Evolutionary conservation across 108 stramenopile species (phyloP).

Genomic region (Skeletonema potamos): DNA sequence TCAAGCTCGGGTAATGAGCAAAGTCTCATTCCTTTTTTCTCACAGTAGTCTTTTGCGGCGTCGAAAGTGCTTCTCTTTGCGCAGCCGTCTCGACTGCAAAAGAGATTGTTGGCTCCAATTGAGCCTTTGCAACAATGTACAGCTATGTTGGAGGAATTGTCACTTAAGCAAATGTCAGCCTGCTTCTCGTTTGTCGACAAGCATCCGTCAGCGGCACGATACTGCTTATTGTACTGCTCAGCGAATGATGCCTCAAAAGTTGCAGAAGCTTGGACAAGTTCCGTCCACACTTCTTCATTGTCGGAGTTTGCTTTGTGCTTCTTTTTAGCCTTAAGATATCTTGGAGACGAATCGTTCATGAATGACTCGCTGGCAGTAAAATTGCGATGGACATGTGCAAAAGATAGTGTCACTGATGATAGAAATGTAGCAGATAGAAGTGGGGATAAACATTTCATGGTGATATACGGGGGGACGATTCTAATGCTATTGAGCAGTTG

Average conservation of each 20-base stretch:
- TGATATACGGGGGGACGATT: too few relatives aligned
- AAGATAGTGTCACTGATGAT: background rate
- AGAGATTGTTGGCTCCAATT: background rate
- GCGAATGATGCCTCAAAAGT: background rate
- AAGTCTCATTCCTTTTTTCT: background rate
- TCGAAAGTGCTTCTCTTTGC: background rate
- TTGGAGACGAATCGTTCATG: background rate
- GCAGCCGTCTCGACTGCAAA: background rate
- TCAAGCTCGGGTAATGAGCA: background rate
- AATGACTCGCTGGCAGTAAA: background rate
- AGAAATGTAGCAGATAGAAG: background rate
- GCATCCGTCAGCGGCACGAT: background rate
- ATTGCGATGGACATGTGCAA: background rate
- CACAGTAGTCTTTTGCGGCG: background rate
- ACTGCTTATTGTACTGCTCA: background rate
- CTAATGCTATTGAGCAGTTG: too few relatives aligned
- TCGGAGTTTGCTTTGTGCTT: background rate
- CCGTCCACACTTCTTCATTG: background rate
- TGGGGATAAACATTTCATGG: background rate
- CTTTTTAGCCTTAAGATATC: background rate
- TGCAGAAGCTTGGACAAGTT: background rate
- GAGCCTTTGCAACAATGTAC: background rate
- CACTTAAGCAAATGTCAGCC: background rate
- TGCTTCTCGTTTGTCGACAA: background rate
- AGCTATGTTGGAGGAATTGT: background rate